Evolutionary conservation across 1,139 yeast species (phyloP), one percentile per base, ranked within the genome.

Genomic region (Lizanozyma gosingica): DNA sequence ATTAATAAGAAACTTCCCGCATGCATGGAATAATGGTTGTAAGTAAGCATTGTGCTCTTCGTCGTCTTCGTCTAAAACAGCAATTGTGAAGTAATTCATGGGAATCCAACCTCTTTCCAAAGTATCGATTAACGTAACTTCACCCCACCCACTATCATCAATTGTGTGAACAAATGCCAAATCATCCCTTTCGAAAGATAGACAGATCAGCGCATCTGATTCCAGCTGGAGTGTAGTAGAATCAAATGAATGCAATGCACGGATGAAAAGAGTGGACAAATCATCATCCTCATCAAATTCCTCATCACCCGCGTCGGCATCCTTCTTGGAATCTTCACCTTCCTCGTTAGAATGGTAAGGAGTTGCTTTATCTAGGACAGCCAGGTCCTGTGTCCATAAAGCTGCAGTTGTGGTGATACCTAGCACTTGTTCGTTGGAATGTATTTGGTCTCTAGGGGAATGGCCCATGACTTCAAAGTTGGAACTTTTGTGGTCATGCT

Each of bases 111-210:
- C 98, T 44, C 96, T 71, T 49, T 76, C 75, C 41, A 85, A 75
- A 4, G 84, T 72, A 40, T 79, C 78, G 15, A 76, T 58, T 38
- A 85, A 60, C 0, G 97, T 88, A 2, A 90, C 97, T 59, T 92
- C 97, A 44, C 96, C 97, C 98, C 98, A 92, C 2, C 97, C 98
- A 15, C 95, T 83, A 41, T 84, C 81, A 59, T 92, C 97, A 27
- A 88, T 78, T 8, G 90, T 78, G 57, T 90, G 96, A 4, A 92
- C 84, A 56, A 87, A 83, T 0, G 92, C 95, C 43, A 87, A 65
- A 52, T 88, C 97, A 46, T 80, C 78, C 51, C 78, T 82, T 22
- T 76, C 78, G 57, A 92, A 90, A 1, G 94, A 81, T 22, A 92
- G 68, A 58, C 97, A 92, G 35, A 87, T 83, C 1, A 88, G 76